phyloP scores from a whole-genome alignment of 176 grass and related monocot species.

The Elaeis guineensis region DNA sequence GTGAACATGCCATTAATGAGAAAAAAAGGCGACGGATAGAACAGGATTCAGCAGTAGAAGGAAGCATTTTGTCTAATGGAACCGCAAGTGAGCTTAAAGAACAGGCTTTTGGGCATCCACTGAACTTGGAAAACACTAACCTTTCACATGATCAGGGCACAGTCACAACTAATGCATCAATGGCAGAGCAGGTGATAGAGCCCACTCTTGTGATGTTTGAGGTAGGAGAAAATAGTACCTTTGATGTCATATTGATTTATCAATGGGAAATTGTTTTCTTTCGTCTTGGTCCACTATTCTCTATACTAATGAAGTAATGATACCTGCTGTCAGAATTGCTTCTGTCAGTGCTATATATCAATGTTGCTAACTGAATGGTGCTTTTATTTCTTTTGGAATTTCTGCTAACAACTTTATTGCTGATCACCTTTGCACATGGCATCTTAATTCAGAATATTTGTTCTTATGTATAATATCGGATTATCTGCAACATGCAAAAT shows the following conservation, averaged over 20 bases:
- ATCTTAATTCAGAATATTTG: too few relatives aligned
- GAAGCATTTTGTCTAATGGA: conserved; percentile 53
- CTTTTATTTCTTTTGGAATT: too few relatives aligned
- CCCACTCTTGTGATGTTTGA: conserved; percentile 99
- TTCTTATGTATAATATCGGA: too few relatives aligned
- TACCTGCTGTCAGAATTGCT: conserved; percentile 11
- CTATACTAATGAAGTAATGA: neutral
- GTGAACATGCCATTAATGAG: conserved; percentile 47
- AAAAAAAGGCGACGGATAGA: conserved; percentile 70
- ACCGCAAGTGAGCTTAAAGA: conserved; percentile 48
- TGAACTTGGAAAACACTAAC: conserved; percentile 40
- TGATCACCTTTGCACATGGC: too few relatives aligned
- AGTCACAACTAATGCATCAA: conserved; percentile 72
- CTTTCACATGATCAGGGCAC: conserved; percentile 38
- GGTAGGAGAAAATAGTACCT: conserved; percentile 31
- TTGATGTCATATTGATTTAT: neutral
- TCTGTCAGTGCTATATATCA: too few relatives aligned
- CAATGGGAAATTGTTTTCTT: neutral
- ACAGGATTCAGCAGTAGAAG: conserved; percentile 54
- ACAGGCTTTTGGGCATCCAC: conserved; percentile 37
- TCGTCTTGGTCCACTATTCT: neutral
- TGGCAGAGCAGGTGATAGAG: conserved; percentile 91
- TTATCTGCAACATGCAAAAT: too few relatives aligned
- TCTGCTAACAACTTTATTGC: too few relatives aligned
- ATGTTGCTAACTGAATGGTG: too few relatives aligned